Percentiles rank a stretch among this genome's conserved stretches.
phyloP scores from a whole-genome alignment of 2,329 filamentous ascomycete genomes.

The Cordyceps cicadae region DNA sequence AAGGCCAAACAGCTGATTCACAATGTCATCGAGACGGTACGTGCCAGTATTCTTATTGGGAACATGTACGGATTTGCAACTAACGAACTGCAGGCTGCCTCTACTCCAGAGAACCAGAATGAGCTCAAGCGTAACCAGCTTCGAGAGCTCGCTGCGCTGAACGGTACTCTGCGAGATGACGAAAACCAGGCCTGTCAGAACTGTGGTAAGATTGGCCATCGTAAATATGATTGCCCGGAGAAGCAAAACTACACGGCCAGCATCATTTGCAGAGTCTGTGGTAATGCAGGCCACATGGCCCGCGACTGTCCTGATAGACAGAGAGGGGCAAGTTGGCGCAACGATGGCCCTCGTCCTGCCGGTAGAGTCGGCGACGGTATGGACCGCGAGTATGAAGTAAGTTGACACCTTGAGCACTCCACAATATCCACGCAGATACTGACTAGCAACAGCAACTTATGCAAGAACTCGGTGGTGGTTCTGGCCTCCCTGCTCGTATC shows the following conservation, averaged over 20 bases:
- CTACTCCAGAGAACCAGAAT: constrained; percentile 96
- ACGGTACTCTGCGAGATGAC: constrained; percentile 97
- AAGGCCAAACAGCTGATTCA: constrained; percentile 98
- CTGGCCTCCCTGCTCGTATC: constrained; percentile 67
- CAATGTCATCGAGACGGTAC: constrained; percentile 95
- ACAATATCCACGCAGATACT: background rate
- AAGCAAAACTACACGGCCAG: constrained; percentile 98
- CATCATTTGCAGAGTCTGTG: constrained; percentile 97
- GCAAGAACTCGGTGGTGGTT: constrained; percentile 84
- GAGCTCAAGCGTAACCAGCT: constrained; percentile 98
- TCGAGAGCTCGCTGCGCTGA: constrained; percentile 91
- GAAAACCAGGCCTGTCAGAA: constrained; percentile 99
- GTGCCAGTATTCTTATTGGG: constrained; percentile 25
- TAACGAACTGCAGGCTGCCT: constrained; percentile 64
- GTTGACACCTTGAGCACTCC: constrained; percentile 22
- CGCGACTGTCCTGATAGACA: constrained; percentile 94
- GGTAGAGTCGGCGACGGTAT: constrained; percentile 74
- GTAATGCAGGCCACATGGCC: constrained; percentile 96
- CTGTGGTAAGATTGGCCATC: constrained; percentile 96
- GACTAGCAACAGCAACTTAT: constrained; percentile 73
- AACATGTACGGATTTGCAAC: background rate
- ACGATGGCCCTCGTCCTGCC: constrained; percentile 51
- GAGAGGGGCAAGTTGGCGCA: constrained; percentile 86
- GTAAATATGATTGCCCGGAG: constrained; percentile 97
- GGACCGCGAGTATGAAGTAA: constrained; percentile 89